Evolutionary conservation across 2,329 filamentous ascomycete genomes (phyloP).

Genomic region (Endothia cerciana): DNA sequence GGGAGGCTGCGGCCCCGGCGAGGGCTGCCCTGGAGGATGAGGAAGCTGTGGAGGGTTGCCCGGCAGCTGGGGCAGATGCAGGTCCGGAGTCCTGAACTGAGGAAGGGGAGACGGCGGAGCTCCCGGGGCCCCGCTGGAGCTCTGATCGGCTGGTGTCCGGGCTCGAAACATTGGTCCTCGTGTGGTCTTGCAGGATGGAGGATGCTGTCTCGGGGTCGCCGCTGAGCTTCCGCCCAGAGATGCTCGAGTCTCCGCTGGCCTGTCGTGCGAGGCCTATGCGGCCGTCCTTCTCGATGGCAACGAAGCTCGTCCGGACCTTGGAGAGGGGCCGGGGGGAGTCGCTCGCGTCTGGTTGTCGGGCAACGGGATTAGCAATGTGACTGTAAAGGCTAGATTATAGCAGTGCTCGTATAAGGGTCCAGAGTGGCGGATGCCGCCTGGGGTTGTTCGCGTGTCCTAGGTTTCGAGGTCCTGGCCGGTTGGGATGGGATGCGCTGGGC

Average conservation of each 20-base stretch:
- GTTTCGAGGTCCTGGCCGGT: background rate
- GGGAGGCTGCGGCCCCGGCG: slow-evolving; percentile 38
- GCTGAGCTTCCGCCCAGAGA: slow-evolving; percentile 42
- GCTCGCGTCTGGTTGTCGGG: slow-evolving; percentile 41
- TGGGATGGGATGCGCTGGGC: too few species aligned
- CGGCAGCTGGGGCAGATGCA: slow-evolving; percentile 35
- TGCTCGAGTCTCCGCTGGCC: slow-evolving; percentile 47
- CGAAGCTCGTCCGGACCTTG: slow-evolving; percentile 75
- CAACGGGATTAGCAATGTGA: slow-evolving; percentile 19
- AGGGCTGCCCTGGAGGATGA: slow-evolving; percentile 33
- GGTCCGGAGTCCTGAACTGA: slow-evolving; percentile 40
- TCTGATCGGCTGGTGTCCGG: slow-evolving; percentile 15
- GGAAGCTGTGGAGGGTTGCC: slow-evolving; percentile 36
- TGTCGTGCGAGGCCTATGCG: slow-evolving; percentile 56
- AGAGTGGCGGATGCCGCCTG: background rate
- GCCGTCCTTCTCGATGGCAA: slow-evolving; percentile 71
- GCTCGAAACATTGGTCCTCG: slow-evolving; percentile 35
- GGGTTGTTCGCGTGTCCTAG: too few species aligned
- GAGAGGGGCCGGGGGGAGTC: slow-evolving; percentile 69
- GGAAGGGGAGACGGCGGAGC: slow-evolving; percentile 26
- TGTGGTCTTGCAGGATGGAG: slow-evolving; percentile 45
- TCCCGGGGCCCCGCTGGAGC: slow-evolving; percentile 7
- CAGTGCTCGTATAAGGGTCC: background rate
- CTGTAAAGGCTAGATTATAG: background rate
- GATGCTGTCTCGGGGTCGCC: slow-evolving; percentile 45